Percentiles rank a stretch among this genome's conserved stretches.
phyloP scores from a whole-genome alignment of 176 grass and related monocot genomes.

The Cocos nucifera region DNA sequence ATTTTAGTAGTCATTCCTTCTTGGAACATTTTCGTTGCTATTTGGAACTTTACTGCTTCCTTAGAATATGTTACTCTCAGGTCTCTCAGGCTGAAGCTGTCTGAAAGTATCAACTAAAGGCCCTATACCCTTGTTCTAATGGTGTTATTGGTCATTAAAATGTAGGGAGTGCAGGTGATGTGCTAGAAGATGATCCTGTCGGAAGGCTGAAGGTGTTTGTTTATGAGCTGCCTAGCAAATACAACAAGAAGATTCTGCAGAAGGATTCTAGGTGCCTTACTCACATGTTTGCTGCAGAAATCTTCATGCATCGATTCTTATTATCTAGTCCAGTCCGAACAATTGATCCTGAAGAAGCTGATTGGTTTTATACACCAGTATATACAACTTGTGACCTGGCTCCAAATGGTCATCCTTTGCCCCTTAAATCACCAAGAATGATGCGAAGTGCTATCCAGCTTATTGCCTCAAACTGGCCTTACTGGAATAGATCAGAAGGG shows the following conservation, averaged over 20 bases:
- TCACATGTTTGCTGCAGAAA: constrained; percentile 90
- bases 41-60: too few species aligned
- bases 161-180: constrained; percentile 81
- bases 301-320: constrained; percentile 86
- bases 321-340: constrained; percentile 73
- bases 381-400: constrained; percentile 83
- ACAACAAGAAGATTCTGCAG: constrained; percentile 72
- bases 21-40: too few species aligned
- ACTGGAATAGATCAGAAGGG: constrained; percentile 83
- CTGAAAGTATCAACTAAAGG: too few species aligned
- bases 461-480: constrained; percentile 67
- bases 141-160: constrained; percentile 12
- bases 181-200: constrained; percentile 74
- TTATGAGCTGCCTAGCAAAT: constrained; percentile 76
- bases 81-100: too few species aligned
- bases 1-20: too few species aligned
- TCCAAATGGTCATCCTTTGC: constrained; percentile 59
- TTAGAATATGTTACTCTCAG: too few species aligned
- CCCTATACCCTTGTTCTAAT: constrained; percentile 11
- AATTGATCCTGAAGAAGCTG: constrained; percentile 58
- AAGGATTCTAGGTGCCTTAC: constrained; percentile 82
- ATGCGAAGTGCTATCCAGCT: constrained; percentile 80
- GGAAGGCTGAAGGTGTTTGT: constrained; percentile 81
- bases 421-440: constrained; percentile 75
- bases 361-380: constrained; percentile 88